phyloP scores from a whole-genome alignment of 1,139 yeast species.

The Nakaseomyces bracarensis region DNA sequence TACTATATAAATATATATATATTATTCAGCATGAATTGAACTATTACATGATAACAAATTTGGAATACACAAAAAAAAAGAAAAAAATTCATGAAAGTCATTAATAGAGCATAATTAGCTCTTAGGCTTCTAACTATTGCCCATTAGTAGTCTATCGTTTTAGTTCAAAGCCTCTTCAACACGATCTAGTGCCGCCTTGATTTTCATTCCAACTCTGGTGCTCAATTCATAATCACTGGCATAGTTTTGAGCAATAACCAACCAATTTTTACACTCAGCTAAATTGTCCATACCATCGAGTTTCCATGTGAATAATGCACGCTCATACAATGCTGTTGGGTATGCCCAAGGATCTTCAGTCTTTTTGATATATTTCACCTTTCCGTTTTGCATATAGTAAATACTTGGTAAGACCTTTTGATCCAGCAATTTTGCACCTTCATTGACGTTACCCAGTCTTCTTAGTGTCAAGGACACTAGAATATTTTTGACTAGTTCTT shows the following conservation, averaged over 20 bases:
- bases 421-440: slow-evolving; percentile 57
- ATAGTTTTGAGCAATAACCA: slow-evolving; percentile 62
- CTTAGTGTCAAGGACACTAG: slow-evolving; percentile 59
- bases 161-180: slow-evolving; percentile 35
- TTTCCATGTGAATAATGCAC: slow-evolving; percentile 77
- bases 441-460: slow-evolving; percentile 49
- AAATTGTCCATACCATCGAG: slow-evolving; percentile 46
- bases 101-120: neutral
- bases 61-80: neutral
- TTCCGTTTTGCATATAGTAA: slow-evolving; percentile 26
- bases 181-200: slow-evolving; percentile 78
- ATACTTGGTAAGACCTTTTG: slow-evolving; percentile 42
- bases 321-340: slow-evolving; percentile 82
- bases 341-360: slow-evolving; percentile 77
- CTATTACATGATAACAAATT: neutral
- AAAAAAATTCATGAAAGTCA: slow-evolving; percentile 3
- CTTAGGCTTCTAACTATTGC: neutral
- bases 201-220: slow-evolving; percentile 81
- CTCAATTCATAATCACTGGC: slow-evolving; percentile 91
- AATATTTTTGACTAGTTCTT: slow-evolving; percentile 58
- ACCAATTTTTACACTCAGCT: slow-evolving; percentile 60
- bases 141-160: neutral
- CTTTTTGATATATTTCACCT: slow-evolving; percentile 39
- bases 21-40: too few species aligned
- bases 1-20: too few species aligned